These are phyloP conservation scores for Paramarasmius palmivorus DNA, from an alignment of 1,284 basidiomycete species.

Conservation along the genomic window DNA sequence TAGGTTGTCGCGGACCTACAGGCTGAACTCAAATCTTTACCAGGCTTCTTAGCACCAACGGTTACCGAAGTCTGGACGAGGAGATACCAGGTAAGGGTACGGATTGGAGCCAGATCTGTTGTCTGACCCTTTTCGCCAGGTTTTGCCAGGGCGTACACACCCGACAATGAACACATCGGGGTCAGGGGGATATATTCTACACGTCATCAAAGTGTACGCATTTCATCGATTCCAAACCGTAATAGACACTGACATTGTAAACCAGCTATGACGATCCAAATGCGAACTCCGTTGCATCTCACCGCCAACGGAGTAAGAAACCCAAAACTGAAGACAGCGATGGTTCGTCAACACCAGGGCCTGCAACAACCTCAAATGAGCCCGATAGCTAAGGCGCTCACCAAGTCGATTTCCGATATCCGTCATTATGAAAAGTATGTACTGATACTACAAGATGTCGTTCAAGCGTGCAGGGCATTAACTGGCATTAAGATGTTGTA, in stretches of 20 bases:
- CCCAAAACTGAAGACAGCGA: constrained; percentile 16
- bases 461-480: not conserved
- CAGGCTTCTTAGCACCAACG: constrained; percentile 76
- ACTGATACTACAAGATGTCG: no score
- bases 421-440: no score
- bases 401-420: no score
- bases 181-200: constrained; percentile 87
- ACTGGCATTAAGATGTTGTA: constrained; percentile 7
- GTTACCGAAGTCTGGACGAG: constrained; percentile 90
- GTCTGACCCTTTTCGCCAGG: constrained; percentile 33
- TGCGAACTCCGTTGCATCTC: constrained; percentile 51
- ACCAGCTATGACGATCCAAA: constrained; percentile 69
- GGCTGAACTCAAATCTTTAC: constrained; percentile 64
- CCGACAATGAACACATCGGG: constrained; percentile 93
- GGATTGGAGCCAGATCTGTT: no score
- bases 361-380: not conserved
- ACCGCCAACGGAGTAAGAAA: constrained; percentile 32
- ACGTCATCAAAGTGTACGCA: constrained; percentile 81
- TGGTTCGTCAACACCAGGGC: not conserved
- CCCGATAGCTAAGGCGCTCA: not conserved
- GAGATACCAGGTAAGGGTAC: constrained; percentile 71
- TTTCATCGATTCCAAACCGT: constrained; percentile 13
- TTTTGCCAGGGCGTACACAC: constrained; percentile 93
- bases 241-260: constrained; percentile 4
- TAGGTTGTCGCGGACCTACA: constrained; percentile 79